phyloP scores from a whole-genome alignment of 495 filamentous ascomycete genomes.

The Aspergillus bridgeri region DNA sequence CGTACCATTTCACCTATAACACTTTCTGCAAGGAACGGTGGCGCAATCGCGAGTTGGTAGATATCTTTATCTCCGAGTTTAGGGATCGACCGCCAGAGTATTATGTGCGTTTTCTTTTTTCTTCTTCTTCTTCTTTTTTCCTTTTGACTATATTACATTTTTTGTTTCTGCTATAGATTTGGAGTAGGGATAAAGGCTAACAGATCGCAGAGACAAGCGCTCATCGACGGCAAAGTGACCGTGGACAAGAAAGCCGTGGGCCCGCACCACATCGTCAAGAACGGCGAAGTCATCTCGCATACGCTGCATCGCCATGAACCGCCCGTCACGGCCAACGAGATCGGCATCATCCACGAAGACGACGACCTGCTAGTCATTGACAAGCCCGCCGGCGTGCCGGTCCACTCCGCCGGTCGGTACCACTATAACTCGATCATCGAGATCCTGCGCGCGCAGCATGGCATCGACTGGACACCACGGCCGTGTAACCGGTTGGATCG shows the following conservation, averaged over 20 bases:
- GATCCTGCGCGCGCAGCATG: constrained; percentile 80
- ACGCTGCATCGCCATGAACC: constrained; percentile 96
- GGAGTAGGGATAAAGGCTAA: neutral
- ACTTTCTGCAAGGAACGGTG: constrained; percentile 90
- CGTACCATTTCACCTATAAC: constrained; percentile 87
- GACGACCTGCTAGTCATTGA: constrained; percentile 91
- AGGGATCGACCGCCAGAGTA: constrained; percentile 82
- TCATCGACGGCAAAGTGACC: constrained; percentile 68
- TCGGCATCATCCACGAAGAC: constrained; percentile 84
- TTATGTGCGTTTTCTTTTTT: constrained; percentile 54
- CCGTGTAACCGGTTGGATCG: constrained; percentile 94
- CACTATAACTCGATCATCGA: constrained; percentile 91
- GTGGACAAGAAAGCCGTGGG: constrained; percentile 65
- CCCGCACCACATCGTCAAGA: constrained; percentile 60
- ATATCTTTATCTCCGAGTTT: constrained; percentile 83
- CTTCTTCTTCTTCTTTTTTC: too few species aligned
- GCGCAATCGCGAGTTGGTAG: constrained; percentile 70
- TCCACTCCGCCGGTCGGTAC: constrained; percentile 92
- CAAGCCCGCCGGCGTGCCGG: constrained; percentile 91
- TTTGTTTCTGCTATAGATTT: neutral
- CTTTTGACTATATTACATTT: neutral
- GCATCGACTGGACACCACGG: constrained; percentile 65
- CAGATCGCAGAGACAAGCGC: constrained; percentile 59
- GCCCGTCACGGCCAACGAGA: constrained; percentile 74
- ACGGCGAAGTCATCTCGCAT: constrained; percentile 85